phyloP scores from a whole-genome alignment of 1,284 basidiomycete species.

The Pascua sp. region DNA sequence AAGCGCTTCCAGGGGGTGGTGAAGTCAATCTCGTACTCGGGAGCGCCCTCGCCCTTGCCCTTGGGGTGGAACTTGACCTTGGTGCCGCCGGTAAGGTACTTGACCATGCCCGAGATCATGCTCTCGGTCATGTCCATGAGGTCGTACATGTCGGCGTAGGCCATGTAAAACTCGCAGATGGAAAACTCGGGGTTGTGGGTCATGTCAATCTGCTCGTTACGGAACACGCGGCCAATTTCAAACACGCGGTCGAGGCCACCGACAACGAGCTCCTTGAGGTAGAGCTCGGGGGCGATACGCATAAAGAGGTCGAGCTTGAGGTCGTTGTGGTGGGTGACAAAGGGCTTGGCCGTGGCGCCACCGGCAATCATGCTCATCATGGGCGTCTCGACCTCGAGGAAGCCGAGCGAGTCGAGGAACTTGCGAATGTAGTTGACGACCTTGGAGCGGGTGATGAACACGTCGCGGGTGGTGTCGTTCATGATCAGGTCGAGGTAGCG shows the following conservation, averaged over 20 bases:
- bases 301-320: slow-evolving; percentile 97
- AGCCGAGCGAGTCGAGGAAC: slow-evolving; percentile 87
- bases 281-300: slow-evolving; percentile 95
- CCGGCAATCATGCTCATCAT: slow-evolving; percentile 98
- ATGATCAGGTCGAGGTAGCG: slow-evolving; percentile 98
- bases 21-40: slow-evolving; percentile 80
- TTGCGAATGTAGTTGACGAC: slow-evolving; percentile 88
- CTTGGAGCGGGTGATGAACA: slow-evolving; percentile 84
- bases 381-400: slow-evolving; percentile 98
- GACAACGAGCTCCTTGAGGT: slow-evolving; percentile 96
- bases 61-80: slow-evolving; percentile 88
- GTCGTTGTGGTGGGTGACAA: slow-evolving; percentile 98
- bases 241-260: slow-evolving; percentile 97
- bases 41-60: slow-evolving; percentile 68
- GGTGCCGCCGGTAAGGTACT: slow-evolving; percentile 77
- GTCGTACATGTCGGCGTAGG: slow-evolving; percentile 99
- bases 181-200: slow-evolving; percentile 98
- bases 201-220: slow-evolving; percentile 98
- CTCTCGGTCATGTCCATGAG: slow-evolving; percentile 96
- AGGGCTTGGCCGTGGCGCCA: slow-evolving; percentile 97
- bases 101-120: slow-evolving; percentile 88
- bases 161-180: slow-evolving; percentile 99
- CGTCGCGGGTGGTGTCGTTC: slow-evolving; percentile 82
- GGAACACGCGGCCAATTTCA: slow-evolving; percentile 96
- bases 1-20: slow-evolving; percentile 97